These are phyloP conservation scores for Dendrobium chrysotoxum DNA, from an alignment of 106 monocot species.

Conservation along the genomic window DNA sequence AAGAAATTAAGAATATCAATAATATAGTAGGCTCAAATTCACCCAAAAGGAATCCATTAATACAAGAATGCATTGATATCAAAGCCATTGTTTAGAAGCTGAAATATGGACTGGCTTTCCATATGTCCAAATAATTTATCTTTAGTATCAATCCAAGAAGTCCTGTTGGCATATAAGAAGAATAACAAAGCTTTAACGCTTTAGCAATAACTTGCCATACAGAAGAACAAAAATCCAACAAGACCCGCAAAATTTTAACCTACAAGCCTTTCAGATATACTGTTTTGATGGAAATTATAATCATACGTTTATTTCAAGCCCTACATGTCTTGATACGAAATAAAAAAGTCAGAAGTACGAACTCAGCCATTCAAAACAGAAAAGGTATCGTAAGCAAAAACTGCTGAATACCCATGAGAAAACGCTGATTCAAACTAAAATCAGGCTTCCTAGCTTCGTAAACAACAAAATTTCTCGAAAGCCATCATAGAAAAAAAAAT, in stretches of 20 bases:
- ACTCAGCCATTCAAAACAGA: neutral
- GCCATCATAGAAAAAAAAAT: neutral
- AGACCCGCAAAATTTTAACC: neutral
- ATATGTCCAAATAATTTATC: neutral
- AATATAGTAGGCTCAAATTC: neutral
- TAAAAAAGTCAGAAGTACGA: neutral
- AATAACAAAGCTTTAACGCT: neutral
- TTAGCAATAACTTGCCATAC: neutral
- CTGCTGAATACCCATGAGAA: neutral
- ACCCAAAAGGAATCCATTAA: neutral
- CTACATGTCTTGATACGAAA: neutral
- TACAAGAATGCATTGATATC: neutral
- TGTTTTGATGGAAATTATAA: neutral
- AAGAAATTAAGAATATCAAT: neutral
- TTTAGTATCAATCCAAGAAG: neutral
- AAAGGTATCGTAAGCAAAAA: neutral
- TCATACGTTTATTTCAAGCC: neutral
- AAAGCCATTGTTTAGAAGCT: neutral
- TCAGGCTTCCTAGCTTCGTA: neutral
- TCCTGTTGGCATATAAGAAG: neutral
- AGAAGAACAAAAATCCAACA: neutral
- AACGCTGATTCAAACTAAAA: neutral
- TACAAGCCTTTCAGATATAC: neutral
- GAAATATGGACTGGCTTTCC: neutral
- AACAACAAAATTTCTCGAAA: neutral